Percentiles rank a stretch among this genome's conserved stretches.
phyloP scores from a whole-genome alignment of 495 filamentous ascomycete genomes.

The Lepidopterella palustris region DNA sequence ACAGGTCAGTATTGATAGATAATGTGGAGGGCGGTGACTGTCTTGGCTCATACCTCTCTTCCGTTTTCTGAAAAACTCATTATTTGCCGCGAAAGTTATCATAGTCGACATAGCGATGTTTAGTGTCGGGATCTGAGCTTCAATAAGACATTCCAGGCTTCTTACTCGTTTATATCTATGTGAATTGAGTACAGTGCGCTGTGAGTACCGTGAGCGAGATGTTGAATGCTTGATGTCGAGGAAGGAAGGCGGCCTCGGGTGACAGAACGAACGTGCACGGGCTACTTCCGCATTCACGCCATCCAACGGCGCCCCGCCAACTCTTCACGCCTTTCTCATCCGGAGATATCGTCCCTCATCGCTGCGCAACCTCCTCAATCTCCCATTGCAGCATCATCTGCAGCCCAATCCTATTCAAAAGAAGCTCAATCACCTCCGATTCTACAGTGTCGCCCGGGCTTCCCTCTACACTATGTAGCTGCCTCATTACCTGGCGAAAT shows the following conservation, averaged over 20 bases:
- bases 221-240: neutral
- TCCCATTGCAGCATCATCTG: too few relatives aligned
- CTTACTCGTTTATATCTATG: neutral
- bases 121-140: neutral
- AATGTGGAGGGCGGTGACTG: neutral
- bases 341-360: too few relatives aligned
- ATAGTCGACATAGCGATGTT: constrained; percentile 28
- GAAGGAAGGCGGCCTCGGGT: too few relatives aligned
- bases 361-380: too few relatives aligned
- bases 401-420: too few relatives aligned
- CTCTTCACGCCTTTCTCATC: too few relatives aligned
- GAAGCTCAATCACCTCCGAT: too few relatives aligned
- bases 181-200: neutral
- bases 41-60: constrained; percentile 16
- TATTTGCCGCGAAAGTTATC: constrained; percentile 34
- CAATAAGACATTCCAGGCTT: too few relatives aligned
- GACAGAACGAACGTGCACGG: neutral
- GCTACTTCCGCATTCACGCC: neutral
- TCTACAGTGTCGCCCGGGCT: too few relatives aligned
- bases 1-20: constrained; percentile 1
- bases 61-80: constrained; percentile 32
- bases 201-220: neutral
- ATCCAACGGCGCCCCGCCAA: neutral
- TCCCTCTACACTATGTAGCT: too few relatives aligned
- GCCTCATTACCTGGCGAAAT: too few relatives aligned